A percentile compares a stretch with the other conserved stretches of the same genome.
These are phyloP conservation scores for Biscogniauxia sp. DNA, from an alignment of 2,329 filamentous ascomycete genomes.

Conservation along the genomic window DNA sequence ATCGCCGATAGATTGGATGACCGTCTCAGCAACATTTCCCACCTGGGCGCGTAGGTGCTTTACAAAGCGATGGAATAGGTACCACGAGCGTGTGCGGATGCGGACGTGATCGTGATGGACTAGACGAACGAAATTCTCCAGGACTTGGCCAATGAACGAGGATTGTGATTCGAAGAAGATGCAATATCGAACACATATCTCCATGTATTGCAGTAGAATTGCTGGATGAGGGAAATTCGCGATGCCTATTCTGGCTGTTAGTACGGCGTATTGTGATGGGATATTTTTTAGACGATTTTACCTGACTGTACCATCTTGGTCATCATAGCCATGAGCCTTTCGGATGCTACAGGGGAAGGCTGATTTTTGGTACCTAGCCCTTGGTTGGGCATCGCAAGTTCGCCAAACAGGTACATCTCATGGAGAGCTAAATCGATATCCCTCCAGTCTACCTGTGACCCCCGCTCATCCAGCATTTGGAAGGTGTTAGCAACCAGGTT, in stretches of 20 bases:
- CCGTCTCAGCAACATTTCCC: constrained; percentile 83
- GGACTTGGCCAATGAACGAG: constrained; percentile 76
- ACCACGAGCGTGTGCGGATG: constrained; percentile 91
- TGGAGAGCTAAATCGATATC: constrained; percentile 91
- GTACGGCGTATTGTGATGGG: constrained; percentile 10
- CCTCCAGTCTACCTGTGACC: constrained; percentile 81
- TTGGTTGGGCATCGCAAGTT: constrained; percentile 84
- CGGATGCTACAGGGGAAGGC: constrained; percentile 74
- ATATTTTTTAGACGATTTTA: constrained; percentile 41
- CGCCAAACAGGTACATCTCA: constrained; percentile 94
- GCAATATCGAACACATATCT: constrained; percentile 93
- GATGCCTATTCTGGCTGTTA: constrained; percentile 57
- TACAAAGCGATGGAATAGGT: constrained; percentile 89
- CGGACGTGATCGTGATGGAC: constrained; percentile 86
- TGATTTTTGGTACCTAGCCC: constrained; percentile 84
- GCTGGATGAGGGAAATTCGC: constrained; percentile 85
- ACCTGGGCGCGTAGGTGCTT: constrained; percentile 83
- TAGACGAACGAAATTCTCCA: constrained; percentile 88
- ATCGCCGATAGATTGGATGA: constrained; percentile 87
- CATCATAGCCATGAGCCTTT: constrained; percentile 89
- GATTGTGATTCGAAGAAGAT: constrained; percentile 86
- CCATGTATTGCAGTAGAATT: constrained; percentile 95
- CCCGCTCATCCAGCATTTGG: constrained; percentile 71
- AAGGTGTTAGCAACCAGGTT: constrained; percentile 88
- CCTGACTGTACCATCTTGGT: constrained; percentile 90